These are phyloP conservation scores for Cryptosporidium canis DNA, from an alignment of 169 alveolate genomes.

Conservation along the genomic window DNA sequence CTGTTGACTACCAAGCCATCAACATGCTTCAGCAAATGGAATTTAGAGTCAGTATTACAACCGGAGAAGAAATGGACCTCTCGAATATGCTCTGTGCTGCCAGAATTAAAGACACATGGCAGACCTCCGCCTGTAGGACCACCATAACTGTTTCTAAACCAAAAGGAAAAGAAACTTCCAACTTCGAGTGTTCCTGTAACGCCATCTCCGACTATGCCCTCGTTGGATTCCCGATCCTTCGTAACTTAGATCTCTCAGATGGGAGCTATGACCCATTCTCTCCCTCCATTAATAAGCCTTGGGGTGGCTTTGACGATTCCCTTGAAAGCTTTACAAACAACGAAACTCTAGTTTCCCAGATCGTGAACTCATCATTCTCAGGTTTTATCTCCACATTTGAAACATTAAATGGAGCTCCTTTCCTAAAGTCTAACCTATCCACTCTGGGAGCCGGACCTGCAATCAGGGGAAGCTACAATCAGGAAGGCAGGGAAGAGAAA, in stretches of 20 bases:
- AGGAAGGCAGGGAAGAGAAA: conserved; percentile 67
- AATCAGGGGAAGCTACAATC: conserved; percentile 31
- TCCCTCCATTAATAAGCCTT: conserved; percentile 65
- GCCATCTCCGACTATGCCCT: conserved; percentile 63
- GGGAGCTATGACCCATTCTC: conserved; percentile 69
- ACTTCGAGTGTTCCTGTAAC: conserved; percentile 45
- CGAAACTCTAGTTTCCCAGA: conserved; percentile 12
- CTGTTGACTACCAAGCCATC: conserved; percentile 52
- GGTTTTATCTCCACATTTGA: conserved; percentile 58
- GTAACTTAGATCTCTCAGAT: not conserved
- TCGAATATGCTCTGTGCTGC: conserved; percentile 51
- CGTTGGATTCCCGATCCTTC: conserved; percentile 20
- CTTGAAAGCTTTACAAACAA: conserved; percentile 37
- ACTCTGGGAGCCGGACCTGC: not conserved
- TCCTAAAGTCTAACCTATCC: not conserved
- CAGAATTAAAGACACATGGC: conserved; percentile 27
- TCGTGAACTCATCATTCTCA: conserved; percentile 53
- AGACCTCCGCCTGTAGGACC: conserved; percentile 35
- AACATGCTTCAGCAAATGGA: conserved; percentile 59
- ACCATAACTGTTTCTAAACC: not conserved
- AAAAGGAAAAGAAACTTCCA: conserved; percentile 37
- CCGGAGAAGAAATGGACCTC: conserved; percentile 34
- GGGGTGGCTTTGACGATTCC: conserved; percentile 63
- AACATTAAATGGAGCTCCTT: conserved; percentile 3
- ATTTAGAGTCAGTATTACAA: conserved; percentile 9